These are phyloP conservation scores for Eucalyptus camaldulensis DNA, from an alignment of 345 rosid species.

Conservation along the genomic window DNA sequence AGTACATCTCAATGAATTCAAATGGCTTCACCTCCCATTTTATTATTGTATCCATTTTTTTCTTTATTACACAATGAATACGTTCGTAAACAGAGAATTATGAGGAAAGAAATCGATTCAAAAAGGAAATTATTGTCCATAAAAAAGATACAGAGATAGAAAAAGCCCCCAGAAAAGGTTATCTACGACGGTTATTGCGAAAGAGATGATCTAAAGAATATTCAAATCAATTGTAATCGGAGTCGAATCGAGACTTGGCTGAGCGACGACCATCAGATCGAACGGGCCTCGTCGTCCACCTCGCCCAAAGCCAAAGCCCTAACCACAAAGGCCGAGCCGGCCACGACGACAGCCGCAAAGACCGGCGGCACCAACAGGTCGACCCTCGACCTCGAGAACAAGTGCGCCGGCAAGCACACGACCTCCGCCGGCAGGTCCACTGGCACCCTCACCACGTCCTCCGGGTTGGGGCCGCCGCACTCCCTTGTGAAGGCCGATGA, in stretches of 20 bases:
- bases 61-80: not conserved
- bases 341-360: slow-evolving; percentile 78
- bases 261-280: not conserved
- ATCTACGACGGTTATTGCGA: not conserved
- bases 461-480: slow-evolving; percentile 12
- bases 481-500: slow-evolving; percentile 34
- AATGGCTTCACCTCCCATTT: not conserved
- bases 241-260: not conserved
- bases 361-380: slow-evolving; percentile 74
- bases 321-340: slow-evolving; percentile 61
- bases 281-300: slow-evolving; percentile 31
- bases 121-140: not conserved
- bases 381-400: slow-evolving; percentile 42
- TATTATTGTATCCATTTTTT: not conserved
- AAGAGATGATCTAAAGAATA: not conserved
- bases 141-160: not conserved
- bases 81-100: not conserved
- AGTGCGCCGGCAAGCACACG: slow-evolving; percentile 47
- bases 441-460: slow-evolving; percentile 43
- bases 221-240: not conserved
- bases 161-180: not conserved
- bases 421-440: slow-evolving; percentile 51
- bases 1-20: not conserved
- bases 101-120: not conserved
- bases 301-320: slow-evolving; percentile 61